These are phyloP conservation scores for Metschnikowia lochheadii DNA, from an alignment of 805 yeast species.

Conservation along the genomic window DNA sequence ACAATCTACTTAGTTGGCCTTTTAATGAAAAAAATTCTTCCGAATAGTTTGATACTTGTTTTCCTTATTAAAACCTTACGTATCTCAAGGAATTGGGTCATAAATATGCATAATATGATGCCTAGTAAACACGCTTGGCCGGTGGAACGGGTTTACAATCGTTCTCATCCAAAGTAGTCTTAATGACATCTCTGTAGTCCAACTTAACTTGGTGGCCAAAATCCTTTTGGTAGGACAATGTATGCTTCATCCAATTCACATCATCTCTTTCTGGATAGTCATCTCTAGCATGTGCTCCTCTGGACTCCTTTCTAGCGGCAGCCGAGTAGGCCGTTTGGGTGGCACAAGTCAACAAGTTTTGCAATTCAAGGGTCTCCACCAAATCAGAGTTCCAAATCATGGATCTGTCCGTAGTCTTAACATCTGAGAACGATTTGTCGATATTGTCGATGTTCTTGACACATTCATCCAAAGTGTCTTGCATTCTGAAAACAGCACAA, in stretches of 20 bases:
- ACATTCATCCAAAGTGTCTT: constrained; percentile 88
- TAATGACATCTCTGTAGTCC: constrained; percentile 82
- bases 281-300: constrained; percentile 99
- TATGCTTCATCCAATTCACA: constrained; percentile 95
- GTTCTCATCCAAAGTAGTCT: constrained; percentile 78
- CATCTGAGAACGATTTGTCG: constrained; percentile 68
- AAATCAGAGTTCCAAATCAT: constrained; percentile 99
- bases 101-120: constrained; percentile 1
- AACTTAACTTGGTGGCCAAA: constrained; percentile 69
- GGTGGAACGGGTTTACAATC: constrained; percentile 98
- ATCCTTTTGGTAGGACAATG: constrained; percentile 82
- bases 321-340: constrained; percentile 93
- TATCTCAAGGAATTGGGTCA: not conserved
- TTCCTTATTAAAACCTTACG: not conserved
- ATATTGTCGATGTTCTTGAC: constrained; percentile 71
- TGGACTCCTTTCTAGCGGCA: constrained; percentile 91
- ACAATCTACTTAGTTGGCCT: not conserved
- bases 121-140: constrained; percentile 86
- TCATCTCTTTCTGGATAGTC: constrained; percentile 96
- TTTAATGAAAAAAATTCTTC: not conserved
- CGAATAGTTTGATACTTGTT: not conserved
- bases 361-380: constrained; percentile 93
- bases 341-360: constrained; percentile 95
- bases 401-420: constrained; percentile 89
- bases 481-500: constrained; percentile 94